phyloP scores from a whole-genome alignment of 2,329 filamentous ascomycete species.

The Aquanectria penicillioides region DNA sequence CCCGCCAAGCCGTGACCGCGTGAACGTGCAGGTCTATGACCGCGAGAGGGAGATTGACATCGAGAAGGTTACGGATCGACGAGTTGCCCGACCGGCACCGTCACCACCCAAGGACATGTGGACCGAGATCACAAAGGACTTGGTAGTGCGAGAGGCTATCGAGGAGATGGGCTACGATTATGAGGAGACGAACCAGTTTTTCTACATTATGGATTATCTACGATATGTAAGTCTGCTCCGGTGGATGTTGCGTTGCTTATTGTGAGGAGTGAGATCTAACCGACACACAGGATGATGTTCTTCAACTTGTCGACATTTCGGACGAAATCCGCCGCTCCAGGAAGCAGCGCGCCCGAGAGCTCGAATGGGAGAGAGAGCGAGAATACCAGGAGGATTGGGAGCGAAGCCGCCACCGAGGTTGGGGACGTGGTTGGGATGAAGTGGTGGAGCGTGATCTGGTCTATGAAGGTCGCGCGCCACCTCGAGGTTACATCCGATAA shows the following conservation, averaged over 20 bases:
- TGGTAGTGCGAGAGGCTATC: conserved; percentile 88
- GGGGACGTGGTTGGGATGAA: conserved; percentile 62
- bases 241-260: neutral
- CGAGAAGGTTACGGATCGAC: conserved; percentile 65
- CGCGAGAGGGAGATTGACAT: conserved; percentile 62
- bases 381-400: conserved; percentile 64
- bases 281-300: conserved; percentile 78
- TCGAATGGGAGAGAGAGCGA: conserved; percentile 70
- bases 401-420: conserved; percentile 50
- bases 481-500: conserved; percentile 42
- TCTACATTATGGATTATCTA: conserved; percentile 92
- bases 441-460: conserved; percentile 75
- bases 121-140: conserved; percentile 96
- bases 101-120: conserved; percentile 75
- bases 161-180: conserved; percentile 86
- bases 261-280: conserved; percentile 47
- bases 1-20: conserved; percentile 46
- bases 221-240: conserved; percentile 73
- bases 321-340: conserved; percentile 79
- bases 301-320: conserved; percentile 82
- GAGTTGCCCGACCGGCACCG: conserved; percentile 51
- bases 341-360: conserved; percentile 61
- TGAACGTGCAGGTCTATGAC: conserved; percentile 59
- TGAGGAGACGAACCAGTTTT: conserved; percentile 89
- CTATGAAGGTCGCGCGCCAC: conserved; percentile 60